Base-by-base conservation (phyloP, 1,284 basidiomycete genomes). In the Boletus mariae region DNA sequence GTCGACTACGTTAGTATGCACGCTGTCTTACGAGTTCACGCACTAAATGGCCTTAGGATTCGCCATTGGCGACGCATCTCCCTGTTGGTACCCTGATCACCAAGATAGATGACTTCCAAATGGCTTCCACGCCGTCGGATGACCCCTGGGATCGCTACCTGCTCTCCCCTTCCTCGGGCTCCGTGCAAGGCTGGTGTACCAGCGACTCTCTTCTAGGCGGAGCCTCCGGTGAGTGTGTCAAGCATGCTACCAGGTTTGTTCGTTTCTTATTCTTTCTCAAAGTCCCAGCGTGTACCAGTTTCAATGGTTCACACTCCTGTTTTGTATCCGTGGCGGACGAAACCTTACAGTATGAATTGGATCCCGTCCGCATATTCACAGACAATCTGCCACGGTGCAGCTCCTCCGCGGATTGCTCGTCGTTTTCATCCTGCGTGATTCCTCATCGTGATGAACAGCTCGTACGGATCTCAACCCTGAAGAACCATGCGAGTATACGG, bases 121-220 rank as follows among this genome's bases (percentile, higher is more conserved):
- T 87, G 48, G 67, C 61, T 7, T 61, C 64, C 9, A 58, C 40
- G 20, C 57, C 37, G 17, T 54, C 20, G 4, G 48, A 47, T 1
- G 73, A 80, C 52, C 57, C 67, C 0, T 88, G 86, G 86, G 65
- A 66, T 6, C 50, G 64, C 5, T 80, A 80, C 59, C 68, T 85
- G 15, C 58, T 63, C 44, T 57, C 67, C 56, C 37, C 61, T 51
- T 45, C 51, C 15, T 45, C 57, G 23, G 54, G 32, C 40, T 45
- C 58, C 38, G 31, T 56, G 28, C 59, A 69, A 11, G 87, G 86
- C 10, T 90, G 87, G 87, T 90, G 88, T 65, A 66, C 78, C 5
- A 56, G 72, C 5, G 26, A 45, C 11, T 45, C 56, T 11, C 28
- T 56, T 38, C 41, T 70, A 25, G 29, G 31, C 20, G 44, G 51